Base-by-base conservation (phyloP, 768 basidiomycete species). In the Solioccasus polychromus region DNA sequence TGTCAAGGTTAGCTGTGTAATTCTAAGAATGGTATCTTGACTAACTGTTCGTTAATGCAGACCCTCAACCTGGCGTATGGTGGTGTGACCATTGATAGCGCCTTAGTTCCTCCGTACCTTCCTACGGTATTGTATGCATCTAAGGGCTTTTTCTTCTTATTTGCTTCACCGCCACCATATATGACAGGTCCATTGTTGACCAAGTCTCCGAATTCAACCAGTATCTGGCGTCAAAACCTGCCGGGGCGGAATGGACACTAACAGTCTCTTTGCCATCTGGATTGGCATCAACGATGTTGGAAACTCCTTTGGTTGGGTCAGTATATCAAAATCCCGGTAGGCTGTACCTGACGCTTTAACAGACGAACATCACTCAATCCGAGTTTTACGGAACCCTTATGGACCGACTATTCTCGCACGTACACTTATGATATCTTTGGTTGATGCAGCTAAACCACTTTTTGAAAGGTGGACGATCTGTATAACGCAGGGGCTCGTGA, bases 261-360 rank as follows among this genome's bases (percentile, higher is more conserved):
- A 85, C 54, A 58, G 81, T 42, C 54, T 86, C 37, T 85, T 87
- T 62, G 77, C 77, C 0, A 62, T 85, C n/a, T 86, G 75, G 73
- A 83, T 87, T 45, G 84, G 85, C 1, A 80, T 86, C 52, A 86
- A 86, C 54, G 84, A 85, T 53, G 73, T 85, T 25, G 46, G 53
- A 23, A n/a, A 22, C 30, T 56, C 45, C 8, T 24, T 6, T 9
- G 22, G 41, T 35, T 58, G 51, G 63, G 63, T 61, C 24, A 9
- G 47, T 39, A 19, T 8, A n/a, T n/a, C n/a, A 23, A n/a, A n/a
- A n/a, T n/a, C n/a, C 5, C 5, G 1, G 1, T 9, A 10, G 36
- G 18, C 17, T n/a, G 1, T 17, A 12, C 19, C 11, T 42, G 31
- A 53, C 24, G 12, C 32, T 30, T 26, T 12, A 9, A 38, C 10